These are phyloP conservation scores for Alectoria sarmentosa DNA, from an alignment of 495 filamentous ascomycete genomes.

Conservation along the genomic window DNA sequence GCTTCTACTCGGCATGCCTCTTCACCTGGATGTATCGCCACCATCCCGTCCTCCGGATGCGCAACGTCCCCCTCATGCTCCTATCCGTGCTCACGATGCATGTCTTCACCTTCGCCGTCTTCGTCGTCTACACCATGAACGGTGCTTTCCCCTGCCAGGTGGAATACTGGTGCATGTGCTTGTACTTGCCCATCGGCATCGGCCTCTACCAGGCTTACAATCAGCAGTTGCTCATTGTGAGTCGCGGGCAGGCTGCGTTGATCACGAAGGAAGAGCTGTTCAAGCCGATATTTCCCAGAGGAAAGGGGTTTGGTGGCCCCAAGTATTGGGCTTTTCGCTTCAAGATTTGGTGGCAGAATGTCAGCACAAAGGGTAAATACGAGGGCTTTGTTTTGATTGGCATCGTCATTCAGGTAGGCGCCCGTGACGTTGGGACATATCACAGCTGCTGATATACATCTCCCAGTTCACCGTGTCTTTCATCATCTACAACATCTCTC, in stretches of 20 bases:
- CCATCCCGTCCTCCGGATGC: conserved; percentile 54
- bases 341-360: conserved; percentile 20
- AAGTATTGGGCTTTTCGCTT: conserved; percentile 25
- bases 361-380: conserved; percentile 21
- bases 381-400: conserved; percentile 36
- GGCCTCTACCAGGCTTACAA: conserved; percentile 64
- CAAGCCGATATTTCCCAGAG: conserved; percentile 8
- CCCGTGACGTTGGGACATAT: conserved; percentile 15
- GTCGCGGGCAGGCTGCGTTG: conserved; percentile 43
- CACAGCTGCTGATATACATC: not conserved
- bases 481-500: conserved; percentile 56
- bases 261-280: conserved; percentile 11
- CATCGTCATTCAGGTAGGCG: conserved; percentile 26
- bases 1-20: conserved; percentile 43
- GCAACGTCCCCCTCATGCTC: conserved; percentile 51
- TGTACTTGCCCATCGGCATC: conserved; percentile 60
- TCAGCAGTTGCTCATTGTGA: conserved; percentile 54
- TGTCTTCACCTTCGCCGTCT: conserved; percentile 51
- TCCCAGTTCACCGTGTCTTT: conserved; percentile 49
- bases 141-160: conserved; percentile 47
- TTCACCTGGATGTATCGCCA: conserved; percentile 50
- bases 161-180: conserved; percentile 68
- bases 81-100: conserved; percentile 53
- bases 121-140: conserved; percentile 53
- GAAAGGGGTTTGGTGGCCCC: conserved; percentile 6